Evolutionary conservation across 2,329 filamentous ascomycete species (phyloP), one percentile per base, ranked within the genome.

Genomic region (Penicillium sp.): DNA sequence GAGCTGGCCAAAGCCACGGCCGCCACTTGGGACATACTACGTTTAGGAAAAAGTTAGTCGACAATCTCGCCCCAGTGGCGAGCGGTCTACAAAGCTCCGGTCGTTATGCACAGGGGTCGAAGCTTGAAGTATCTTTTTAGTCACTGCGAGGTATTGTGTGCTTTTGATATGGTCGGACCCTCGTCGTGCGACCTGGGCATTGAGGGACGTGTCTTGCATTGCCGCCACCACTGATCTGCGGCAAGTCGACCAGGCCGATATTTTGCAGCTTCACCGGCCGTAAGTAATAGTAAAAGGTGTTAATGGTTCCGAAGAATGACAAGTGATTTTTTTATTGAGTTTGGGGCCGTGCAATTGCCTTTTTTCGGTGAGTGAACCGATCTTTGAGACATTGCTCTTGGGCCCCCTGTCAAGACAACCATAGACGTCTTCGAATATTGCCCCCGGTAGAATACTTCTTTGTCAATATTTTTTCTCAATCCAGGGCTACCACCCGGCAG

Each of bases 161-260:
- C 22, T 47, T 47, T 29, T 49, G 47, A 22, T 10, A 27, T 44
- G 39, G 35, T 45, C n/a, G 31, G 29, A 31, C 33, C 42, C 8
- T 46, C 19, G 21, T 42, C 29, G 45, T 54, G 45, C 48, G 48
- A 54, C 39, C 35, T 31, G 42, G 37, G 48, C 47, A 37, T 43
- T 43, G 42, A 46, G 49, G 61, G 58, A 45, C 60, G 57, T 61
- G 61, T 61, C 52, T 59, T 63, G 62, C 61, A 63, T 61, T 55
- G 51, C 59, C 58, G 59, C 61, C 63, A 62, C 61, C 57, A 58
- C 59, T 42, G 58, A 61, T 62, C 46, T 44, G 37, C 51, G 35
- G 42, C 37, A 55, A 43, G n/a, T 24, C 37, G 14, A 26, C 42
- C 35, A 52, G 42, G 31, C 44, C 19, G 22, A 45, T 46, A 3